Evolutionary conservation across 176 grass and related monocot genomes (phyloP).

Genomic region (Ampelocalamus luodianensis): DNA sequence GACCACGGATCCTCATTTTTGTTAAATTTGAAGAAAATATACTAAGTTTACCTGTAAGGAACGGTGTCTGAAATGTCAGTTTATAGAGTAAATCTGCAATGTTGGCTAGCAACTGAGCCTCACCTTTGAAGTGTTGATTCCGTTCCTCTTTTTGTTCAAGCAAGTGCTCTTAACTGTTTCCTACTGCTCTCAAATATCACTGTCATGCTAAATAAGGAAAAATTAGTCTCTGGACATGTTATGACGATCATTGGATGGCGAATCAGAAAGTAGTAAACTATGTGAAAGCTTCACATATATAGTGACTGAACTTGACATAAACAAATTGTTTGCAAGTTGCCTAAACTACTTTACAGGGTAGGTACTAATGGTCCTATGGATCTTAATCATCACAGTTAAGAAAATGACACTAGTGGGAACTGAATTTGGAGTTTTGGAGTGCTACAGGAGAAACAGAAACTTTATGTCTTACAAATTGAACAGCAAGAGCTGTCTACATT

Average conservation of each 20-base stretch:
- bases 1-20: background rate
- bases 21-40: background rate
- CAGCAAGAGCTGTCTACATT: slow-evolving; percentile 37
- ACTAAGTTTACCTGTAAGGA: background rate
- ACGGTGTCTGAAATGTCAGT: background rate
- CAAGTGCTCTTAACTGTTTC: background rate
- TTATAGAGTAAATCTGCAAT: slow-evolving; percentile 2
- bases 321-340: slow-evolving; percentile 31
- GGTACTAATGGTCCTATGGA: slow-evolving; percentile 20
- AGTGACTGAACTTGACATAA: slow-evolving; percentile 17
- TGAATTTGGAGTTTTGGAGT: slow-evolving; percentile 35
- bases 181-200: slow-evolving; percentile 11
- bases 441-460: slow-evolving; percentile 35
- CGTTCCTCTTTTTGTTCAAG: background rate
- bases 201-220: slow-evolving; percentile 6
- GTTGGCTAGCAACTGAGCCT: slow-evolving; percentile 7
- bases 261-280: slow-evolving; percentile 17
- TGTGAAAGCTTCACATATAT: slow-evolving; percentile 21
- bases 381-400: slow-evolving; percentile 40
- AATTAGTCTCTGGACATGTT: background rate
- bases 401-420: slow-evolving; percentile 46
- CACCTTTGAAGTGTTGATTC: slow-evolving; percentile 8
- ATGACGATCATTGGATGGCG: background rate
- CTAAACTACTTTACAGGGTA: slow-evolving; percentile 38
- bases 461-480: slow-evolving; percentile 42